A percentile compares a stretch with the other conserved stretches of the same genome.
phyloP scores from a whole-genome alignment of 148 eudicot genomes.

The Camellia lanceoleosa region DNA sequence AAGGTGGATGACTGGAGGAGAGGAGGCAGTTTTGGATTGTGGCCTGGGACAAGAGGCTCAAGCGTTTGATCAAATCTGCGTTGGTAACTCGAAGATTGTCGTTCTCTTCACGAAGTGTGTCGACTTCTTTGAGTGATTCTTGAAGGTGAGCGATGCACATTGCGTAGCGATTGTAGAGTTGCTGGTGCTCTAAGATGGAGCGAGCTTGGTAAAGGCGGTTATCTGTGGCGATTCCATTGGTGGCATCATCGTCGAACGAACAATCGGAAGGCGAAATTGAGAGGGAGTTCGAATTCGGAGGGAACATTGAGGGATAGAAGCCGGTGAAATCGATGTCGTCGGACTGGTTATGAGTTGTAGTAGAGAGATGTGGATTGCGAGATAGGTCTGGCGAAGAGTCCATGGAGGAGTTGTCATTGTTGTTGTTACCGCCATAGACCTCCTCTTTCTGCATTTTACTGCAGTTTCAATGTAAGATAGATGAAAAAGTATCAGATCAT shows the following conservation, averaged over 20 bases:
- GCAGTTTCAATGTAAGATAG: background rate
- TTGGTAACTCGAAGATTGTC: constrained; percentile 50
- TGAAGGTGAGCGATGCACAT: constrained; percentile 50
- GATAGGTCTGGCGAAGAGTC: constrained; percentile 14
- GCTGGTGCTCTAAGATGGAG: constrained; percentile 57
- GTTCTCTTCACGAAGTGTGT: constrained; percentile 55
- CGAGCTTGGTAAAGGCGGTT: constrained; percentile 45
- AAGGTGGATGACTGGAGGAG: constrained; percentile 21
- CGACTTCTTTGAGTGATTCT: constrained; percentile 48
- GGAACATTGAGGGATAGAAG: constrained; percentile 26
- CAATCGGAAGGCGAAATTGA: constrained; percentile 38
- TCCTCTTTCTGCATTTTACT: constrained; percentile 23
- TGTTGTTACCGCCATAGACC: background rate
- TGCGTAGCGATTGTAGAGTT: constrained; percentile 58
- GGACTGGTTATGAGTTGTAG: constrained; percentile 6
- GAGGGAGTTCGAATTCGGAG: constrained; percentile 11
- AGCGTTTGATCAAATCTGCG: constrained; percentile 46
- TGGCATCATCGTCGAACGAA: constrained; percentile 27
- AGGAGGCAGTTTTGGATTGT: constrained; percentile 26
- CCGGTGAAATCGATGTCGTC: constrained; percentile 19
- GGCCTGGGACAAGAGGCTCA: constrained; percentile 34
- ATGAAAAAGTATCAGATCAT: background rate
- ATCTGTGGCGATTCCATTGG: constrained; percentile 20
- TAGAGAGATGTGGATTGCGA: constrained; percentile 21
- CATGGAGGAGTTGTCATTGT: background rate